Evolutionary conservation across 352 stramenopile species (phyloP).

Genomic region (Globisporangium canariense): DNA sequence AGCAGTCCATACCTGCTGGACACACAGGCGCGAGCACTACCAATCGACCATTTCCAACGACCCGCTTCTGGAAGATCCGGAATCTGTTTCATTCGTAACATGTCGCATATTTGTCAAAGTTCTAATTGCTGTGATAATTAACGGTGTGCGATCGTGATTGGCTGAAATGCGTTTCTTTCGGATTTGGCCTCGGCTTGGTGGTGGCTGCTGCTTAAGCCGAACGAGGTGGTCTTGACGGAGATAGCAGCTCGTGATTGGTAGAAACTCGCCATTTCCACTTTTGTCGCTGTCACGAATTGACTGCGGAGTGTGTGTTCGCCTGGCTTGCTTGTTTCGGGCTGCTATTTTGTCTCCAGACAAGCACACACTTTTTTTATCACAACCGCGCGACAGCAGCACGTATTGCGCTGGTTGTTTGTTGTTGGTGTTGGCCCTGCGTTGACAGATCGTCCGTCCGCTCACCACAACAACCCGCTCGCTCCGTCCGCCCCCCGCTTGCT

Average conservation of each 20-base stretch:
- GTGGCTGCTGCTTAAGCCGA: too few species aligned
- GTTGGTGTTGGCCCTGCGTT: constrained; percentile 3
- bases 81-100: not conserved
- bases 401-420: not conserved
- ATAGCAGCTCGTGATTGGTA: not conserved
- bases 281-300: not conserved
- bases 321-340: constrained; percentile 1
- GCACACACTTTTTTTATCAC: constrained; percentile 4
- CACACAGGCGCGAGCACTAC: too few species aligned
- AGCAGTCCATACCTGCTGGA: too few species aligned
- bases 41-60: too few species aligned
- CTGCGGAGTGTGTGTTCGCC: too few species aligned
- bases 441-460: not conserved
- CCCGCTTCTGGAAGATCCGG: not conserved
- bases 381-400: constrained; percentile 8
- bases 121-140: not conserved
- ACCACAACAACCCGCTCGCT: not conserved
- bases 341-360: constrained; percentile 14
- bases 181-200: not conserved
- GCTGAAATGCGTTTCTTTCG: not conserved
- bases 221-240: too few species aligned
- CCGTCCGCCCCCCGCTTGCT: not conserved
- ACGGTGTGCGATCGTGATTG: not conserved
- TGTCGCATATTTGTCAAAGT: not conserved
- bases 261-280: not conserved